phyloP scores from a whole-genome alignment of 164 flowering plant species.

The Santalum album region DNA sequence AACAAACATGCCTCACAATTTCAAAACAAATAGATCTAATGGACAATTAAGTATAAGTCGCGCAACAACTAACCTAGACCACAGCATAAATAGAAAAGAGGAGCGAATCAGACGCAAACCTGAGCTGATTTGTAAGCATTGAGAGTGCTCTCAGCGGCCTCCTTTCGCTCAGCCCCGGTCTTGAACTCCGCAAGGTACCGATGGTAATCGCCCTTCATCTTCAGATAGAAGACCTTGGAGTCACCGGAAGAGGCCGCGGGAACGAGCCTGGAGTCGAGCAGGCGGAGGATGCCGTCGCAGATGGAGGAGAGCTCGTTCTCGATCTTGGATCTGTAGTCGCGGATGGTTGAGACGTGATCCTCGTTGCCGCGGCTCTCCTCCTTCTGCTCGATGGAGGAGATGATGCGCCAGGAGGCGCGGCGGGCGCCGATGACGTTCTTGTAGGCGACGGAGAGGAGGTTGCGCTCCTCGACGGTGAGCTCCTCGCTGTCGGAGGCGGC shows the following conservation, averaged over 20 bases:
- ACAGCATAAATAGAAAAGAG: neutral
- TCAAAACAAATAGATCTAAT: too few species aligned
- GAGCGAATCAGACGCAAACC: constrained; percentile 33
- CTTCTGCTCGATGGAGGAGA: constrained; percentile 71
- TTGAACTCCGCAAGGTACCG: constrained; percentile 78
- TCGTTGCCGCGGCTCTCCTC: constrained; percentile 77
- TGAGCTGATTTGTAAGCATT: constrained; percentile 71
- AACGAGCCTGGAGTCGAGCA: constrained; percentile 53
- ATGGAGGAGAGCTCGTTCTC: constrained; percentile 60
- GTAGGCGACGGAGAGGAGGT: constrained; percentile 68
- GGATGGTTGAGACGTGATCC: constrained; percentile 51
- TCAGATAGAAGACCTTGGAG: constrained; percentile 69
- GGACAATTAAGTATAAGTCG: too few species aligned
- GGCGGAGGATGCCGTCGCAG: constrained; percentile 63
- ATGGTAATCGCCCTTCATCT: constrained; percentile 85
- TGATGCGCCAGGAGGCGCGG: constrained; percentile 70
- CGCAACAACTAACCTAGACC: too few species aligned
- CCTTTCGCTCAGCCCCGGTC: constrained; percentile 67
- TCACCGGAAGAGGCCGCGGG: constrained; percentile 53
- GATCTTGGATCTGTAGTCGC: constrained; percentile 67
- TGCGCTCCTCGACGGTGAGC: constrained; percentile 65
- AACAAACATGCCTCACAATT: too few species aligned
- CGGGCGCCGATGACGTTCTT: constrained; percentile 80
- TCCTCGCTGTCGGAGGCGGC: constrained; percentile 47
- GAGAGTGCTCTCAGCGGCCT: constrained; percentile 74